These are phyloP conservation scores for Fusarium sp. DNA, from an alignment of 2,329 filamentous ascomycete species.

Conservation along the genomic window DNA sequence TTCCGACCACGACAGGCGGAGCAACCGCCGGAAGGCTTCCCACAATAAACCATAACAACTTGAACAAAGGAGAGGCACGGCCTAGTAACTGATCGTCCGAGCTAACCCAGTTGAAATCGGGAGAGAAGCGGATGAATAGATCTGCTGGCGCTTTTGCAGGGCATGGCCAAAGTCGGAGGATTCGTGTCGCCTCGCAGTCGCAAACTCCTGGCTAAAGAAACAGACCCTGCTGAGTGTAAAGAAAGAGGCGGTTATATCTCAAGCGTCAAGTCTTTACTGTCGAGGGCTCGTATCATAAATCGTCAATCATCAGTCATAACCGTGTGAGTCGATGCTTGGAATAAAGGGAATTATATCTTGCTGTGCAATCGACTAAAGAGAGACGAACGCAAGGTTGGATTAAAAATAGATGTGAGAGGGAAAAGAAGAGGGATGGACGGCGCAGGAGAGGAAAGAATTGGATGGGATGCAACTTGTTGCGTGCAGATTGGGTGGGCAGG, in stretches of 20 bases:
- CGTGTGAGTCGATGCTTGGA: background rate
- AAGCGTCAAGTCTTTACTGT: background rate
- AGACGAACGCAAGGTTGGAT: slow-evolving; percentile 13
- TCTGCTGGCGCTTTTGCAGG: slow-evolving; percentile 23
- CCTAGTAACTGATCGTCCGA: slow-evolving; percentile 5
- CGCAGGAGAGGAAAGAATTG: slow-evolving; percentile 19
- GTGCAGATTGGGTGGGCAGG: slow-evolving; percentile 33
- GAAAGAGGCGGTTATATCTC: slow-evolving; percentile 3
- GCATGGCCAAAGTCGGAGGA: slow-evolving; percentile 28
- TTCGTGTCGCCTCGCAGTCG: background rate
- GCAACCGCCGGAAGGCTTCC: slow-evolving; percentile 68
- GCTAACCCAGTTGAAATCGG: slow-evolving; percentile 6
- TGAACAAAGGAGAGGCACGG: background rate
- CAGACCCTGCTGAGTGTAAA: background rate
- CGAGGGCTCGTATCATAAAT: slow-evolving; percentile 10
- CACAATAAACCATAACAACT: slow-evolving; percentile 66
- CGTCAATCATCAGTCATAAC: slow-evolving; percentile 20
- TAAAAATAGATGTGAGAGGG: slow-evolving; percentile 27
- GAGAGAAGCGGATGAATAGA: background rate
- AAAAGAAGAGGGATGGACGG: slow-evolving; percentile 14
- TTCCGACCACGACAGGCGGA: slow-evolving; percentile 67
- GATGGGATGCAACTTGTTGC: slow-evolving; percentile 27
- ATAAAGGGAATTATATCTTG: slow-evolving; percentile 1
- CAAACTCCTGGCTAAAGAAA: slow-evolving; percentile 7
- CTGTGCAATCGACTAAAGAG: background rate